Conservation (phyloP, 2,329 filamentous ascomycete species). For the Pyrenochaeta sp. region DNA sequence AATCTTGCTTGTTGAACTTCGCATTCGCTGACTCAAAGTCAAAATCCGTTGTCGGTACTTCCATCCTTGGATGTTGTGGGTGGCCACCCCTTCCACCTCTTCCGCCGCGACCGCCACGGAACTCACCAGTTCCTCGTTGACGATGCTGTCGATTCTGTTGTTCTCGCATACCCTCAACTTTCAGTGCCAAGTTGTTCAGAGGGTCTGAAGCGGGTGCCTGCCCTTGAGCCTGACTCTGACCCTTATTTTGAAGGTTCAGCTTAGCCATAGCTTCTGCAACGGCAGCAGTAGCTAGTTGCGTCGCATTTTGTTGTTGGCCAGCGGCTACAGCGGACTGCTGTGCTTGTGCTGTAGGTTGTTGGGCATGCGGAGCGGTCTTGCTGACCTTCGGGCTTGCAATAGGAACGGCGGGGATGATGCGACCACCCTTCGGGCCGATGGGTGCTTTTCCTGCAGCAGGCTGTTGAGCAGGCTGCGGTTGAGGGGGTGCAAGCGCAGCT, state of each 20-base stretch:
- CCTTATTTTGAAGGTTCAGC: conserved; percentile 56
- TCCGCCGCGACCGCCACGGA: conserved; percentile 58
- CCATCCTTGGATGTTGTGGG: conserved; percentile 69
- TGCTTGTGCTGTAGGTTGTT: conserved; percentile 50
- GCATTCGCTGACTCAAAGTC: conserved; percentile 89
- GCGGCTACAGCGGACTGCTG: conserved; percentile 33
- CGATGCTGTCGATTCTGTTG: conserved; percentile 62
- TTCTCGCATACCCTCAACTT: conserved; percentile 80
- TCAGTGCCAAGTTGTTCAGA: conserved; percentile 76
- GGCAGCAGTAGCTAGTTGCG: conserved; percentile 76
- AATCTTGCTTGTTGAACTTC: conserved; percentile 87
- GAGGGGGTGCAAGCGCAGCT: conserved; percentile 63
- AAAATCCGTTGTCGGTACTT: conserved; percentile 89
- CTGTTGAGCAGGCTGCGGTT: conserved; percentile 44
- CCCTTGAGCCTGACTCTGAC: conserved; percentile 24
- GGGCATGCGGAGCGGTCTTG: conserved; percentile 50
- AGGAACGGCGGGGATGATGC: conserved; percentile 72
- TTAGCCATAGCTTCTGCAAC: conserved; percentile 84
- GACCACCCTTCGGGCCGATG: conserved; percentile 57
- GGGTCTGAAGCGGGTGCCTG: conserved; percentile 47
- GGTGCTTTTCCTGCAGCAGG: conserved; percentile 45
- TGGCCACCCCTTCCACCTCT: conserved; percentile 54
- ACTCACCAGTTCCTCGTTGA: conserved; percentile 54
- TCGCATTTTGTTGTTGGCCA: conserved; percentile 66
- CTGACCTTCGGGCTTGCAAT: conserved; percentile 57